phyloP scores from a whole-genome alignment of 2,329 filamentous ascomycete species.

The Sarocladium oryzae region DNA sequence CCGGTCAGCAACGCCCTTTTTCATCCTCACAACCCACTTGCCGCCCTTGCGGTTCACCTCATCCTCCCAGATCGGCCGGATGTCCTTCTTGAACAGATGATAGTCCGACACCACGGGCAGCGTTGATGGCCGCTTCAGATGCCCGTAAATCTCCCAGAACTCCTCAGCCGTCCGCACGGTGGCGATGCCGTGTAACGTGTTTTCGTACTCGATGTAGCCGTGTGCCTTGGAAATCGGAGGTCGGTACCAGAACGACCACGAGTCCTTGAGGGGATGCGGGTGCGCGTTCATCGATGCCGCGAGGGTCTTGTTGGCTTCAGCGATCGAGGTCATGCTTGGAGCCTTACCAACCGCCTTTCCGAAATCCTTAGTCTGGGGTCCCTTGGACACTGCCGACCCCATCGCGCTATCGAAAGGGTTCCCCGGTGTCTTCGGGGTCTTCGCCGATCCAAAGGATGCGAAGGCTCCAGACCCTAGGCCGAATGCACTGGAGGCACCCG shows the following conservation, averaged over 20 bases:
- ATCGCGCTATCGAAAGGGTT: slow-evolving; percentile 73
- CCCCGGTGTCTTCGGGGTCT: slow-evolving; percentile 80
- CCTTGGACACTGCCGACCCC: slow-evolving; percentile 33
- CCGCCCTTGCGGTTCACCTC: slow-evolving; percentile 93
- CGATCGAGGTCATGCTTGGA: slow-evolving; percentile 37
- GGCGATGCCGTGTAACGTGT: slow-evolving; percentile 84
- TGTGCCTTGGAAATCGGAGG: slow-evolving; percentile 95
- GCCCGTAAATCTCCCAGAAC: slow-evolving; percentile 83
- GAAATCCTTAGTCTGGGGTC: slow-evolving; percentile 24
- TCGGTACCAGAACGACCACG: slow-evolving; percentile 96
- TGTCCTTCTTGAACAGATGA: slow-evolving; percentile 94
- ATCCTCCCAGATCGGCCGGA: slow-evolving; percentile 97
- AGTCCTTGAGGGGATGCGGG: slow-evolving; percentile 62
- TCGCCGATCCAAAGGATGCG: slow-evolving; percentile 74
- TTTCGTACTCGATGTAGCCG: slow-evolving; percentile 83
- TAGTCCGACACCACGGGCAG: slow-evolving; percentile 94
- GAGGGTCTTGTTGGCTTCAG: slow-evolving; percentile 36
- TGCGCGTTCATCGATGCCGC: slow-evolving; percentile 20
- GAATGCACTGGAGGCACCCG: slow-evolving; percentile 84
- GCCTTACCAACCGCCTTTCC: slow-evolving; percentile 23
- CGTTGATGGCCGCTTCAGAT: slow-evolving; percentile 81
- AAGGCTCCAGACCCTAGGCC: slow-evolving; percentile 92
- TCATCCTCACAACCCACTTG: slow-evolving; percentile 94
- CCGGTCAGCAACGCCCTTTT: slow-evolving; percentile 93
- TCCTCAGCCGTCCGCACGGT: slow-evolving; percentile 77